Percentiles rank a stretch among this genome's conserved stretches.
These are phyloP conservation scores for Mortierella sp. DNA, from an alignment of 371 early-diverging fungal genomes.

Conservation along the genomic window DNA sequence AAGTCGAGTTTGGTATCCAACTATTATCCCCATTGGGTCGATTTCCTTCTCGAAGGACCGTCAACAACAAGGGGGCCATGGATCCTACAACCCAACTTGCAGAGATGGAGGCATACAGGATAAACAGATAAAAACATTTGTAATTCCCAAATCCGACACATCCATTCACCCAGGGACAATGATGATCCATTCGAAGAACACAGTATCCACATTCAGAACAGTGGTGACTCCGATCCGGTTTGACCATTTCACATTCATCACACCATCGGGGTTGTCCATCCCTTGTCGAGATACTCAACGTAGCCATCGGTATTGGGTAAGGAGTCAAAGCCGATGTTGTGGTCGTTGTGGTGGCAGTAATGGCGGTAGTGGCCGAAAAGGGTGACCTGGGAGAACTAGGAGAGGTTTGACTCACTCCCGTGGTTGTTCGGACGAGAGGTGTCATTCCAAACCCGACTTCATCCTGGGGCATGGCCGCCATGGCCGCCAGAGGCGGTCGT, in stretches of 20 bases:
- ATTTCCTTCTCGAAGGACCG: constrained; percentile 26
- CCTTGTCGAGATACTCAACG: constrained; percentile 55
- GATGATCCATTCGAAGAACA: constrained; percentile 77
- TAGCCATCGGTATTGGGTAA: constrained; percentile 41
- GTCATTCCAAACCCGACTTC: no score
- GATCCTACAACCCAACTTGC: constrained; percentile 66
- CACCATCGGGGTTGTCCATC: constrained; percentile 67
- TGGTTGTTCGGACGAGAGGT: no score
- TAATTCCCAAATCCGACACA: constrained; percentile 87
- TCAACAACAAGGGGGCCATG: constrained; percentile 40
- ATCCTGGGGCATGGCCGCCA: neutral
- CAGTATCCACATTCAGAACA: constrained; percentile 90
- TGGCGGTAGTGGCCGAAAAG: no score
- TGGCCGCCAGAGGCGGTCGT: neutral
- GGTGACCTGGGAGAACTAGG: no score
- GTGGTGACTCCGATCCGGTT: constrained; percentile 94
- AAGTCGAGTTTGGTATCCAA: neutral
- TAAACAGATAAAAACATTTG: constrained; percentile 84
- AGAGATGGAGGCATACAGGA: constrained; percentile 69
- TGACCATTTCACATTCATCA: constrained; percentile 63
- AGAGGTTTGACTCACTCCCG: no score
- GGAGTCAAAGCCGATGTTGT: constrained; percentile 1
- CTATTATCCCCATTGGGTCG: neutral
- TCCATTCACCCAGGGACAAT: constrained; percentile 77
- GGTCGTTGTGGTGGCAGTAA: no score